Percentiles rank a stretch among this genome's conserved stretches.
phyloP scores from a whole-genome alignment of 352 stramenopile genomes.

The Pythium biforme region DNA sequence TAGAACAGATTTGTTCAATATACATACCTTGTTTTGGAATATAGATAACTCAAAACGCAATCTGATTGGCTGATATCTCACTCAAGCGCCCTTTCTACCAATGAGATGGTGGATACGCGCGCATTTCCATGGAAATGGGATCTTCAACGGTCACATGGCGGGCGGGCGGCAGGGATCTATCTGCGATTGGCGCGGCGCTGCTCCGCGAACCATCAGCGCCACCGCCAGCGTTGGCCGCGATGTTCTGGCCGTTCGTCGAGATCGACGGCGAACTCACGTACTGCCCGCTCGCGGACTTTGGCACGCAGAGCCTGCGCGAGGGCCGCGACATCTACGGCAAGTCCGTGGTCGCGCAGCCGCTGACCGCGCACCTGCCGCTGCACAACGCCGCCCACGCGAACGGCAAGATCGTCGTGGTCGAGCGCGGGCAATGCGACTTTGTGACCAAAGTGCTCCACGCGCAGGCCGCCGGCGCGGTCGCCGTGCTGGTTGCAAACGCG shows the following conservation, averaged over 20 bases:
- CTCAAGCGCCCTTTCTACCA: constrained; percentile 4
- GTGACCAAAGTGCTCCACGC: constrained; percentile 70
- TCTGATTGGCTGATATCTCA: constrained; percentile 1
- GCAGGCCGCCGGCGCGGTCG: constrained; percentile 63
- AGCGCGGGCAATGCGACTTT: constrained; percentile 76
- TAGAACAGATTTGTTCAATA: no score
- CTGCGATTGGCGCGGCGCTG: no score
- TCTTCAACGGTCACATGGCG: constrained; percentile 19
- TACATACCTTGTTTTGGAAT: no score
- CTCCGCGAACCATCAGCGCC: neutral
- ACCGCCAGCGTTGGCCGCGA: constrained; percentile 6
- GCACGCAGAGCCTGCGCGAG: constrained; percentile 37
- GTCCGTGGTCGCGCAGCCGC: constrained; percentile 55
- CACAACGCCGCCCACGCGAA: constrained; percentile 43
- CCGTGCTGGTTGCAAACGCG: constrained; percentile 66
- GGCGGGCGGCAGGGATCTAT: neutral
- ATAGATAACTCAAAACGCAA: neutral
- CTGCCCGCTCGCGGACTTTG: constrained; percentile 70
- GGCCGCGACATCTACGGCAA: constrained; percentile 51
- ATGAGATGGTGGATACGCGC: constrained; percentile 4
- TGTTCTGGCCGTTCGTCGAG: constrained; percentile 78
- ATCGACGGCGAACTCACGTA: constrained; percentile 56
- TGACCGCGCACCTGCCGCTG: constrained; percentile 48
- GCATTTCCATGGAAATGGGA: constrained; percentile 14
- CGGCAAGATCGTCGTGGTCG: constrained; percentile 64